Percentiles rank a stretch among this genome's conserved stretches.
Evolutionary conservation across 768 basidiomycete genomes (phyloP).

Genomic region (Cytidiella melzeri): DNA sequence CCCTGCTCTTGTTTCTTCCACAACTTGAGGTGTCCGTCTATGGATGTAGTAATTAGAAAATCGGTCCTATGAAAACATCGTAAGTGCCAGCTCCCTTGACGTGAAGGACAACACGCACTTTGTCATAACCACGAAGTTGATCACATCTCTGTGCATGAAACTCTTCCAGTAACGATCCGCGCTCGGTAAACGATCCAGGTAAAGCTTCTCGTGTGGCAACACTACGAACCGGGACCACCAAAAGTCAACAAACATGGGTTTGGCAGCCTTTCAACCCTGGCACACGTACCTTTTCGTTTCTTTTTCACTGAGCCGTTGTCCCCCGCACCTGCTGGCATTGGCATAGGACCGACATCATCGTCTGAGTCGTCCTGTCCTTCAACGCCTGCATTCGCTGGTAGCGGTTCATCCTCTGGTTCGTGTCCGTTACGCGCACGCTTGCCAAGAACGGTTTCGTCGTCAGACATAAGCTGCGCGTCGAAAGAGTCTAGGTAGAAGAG

Average conservation of each 20-base stretch:
- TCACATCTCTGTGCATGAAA: conserved; percentile 94
- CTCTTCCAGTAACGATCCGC: conserved; percentile 94
- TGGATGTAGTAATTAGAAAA: conserved; percentile 89
- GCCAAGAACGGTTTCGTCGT: conserved; percentile 21
- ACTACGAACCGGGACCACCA: conserved; percentile 42
- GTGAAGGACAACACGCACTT: conserved; percentile 45
- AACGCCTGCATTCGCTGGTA: conserved; percentile 4
- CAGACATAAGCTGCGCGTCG: no score
- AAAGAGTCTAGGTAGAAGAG: no score
- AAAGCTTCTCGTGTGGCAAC: conserved; percentile 88
- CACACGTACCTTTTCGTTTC: conserved; percentile 59
- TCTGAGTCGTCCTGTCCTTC: conserved; percentile 42
- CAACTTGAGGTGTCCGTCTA: conserved; percentile 94
- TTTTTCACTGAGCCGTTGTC: conserved; percentile 57
- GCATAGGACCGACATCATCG: conserved; percentile 88
- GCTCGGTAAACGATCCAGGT: conserved; percentile 86
- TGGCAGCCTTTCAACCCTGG: no score
- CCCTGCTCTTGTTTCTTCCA: conserved; percentile 98
- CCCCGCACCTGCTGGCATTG: conserved; percentile 50
- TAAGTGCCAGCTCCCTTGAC: neutral
- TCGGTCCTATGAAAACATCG: conserved; percentile 57
- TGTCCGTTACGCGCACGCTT: conserved; percentile 19
- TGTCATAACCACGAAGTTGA: conserved; percentile 87
- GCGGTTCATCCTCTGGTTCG: neutral
- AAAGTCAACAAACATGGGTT: no score